Percentiles rank a stretch among this genome's conserved stretches.
phyloP scores from a whole-genome alignment of 345 rosid genomes.

The Euclidium syriacum region DNA sequence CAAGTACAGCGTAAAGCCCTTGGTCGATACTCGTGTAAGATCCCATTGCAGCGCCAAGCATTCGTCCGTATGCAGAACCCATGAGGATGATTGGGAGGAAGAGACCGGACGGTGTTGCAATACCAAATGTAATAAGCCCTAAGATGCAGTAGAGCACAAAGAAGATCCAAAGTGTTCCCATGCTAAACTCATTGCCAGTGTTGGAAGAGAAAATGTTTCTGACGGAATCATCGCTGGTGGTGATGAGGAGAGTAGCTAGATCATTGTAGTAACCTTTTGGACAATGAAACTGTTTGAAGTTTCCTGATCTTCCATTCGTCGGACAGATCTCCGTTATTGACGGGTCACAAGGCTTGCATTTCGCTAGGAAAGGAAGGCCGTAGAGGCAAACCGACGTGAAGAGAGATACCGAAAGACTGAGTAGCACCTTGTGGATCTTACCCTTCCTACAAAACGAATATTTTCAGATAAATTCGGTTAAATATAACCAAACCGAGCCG shows the following conservation, averaged over 20 bases:
- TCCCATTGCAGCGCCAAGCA: constrained; percentile 70
- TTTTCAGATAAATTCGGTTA: too few relatives aligned
- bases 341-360: constrained; percentile 69
- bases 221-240: constrained; percentile 91
- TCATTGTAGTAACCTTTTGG: constrained; percentile 86
- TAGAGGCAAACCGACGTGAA: constrained; percentile 79
- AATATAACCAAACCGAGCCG: too few relatives aligned
- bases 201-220: constrained; percentile 78
- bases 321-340: constrained; percentile 48
- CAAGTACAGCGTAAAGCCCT: constrained; percentile 91
- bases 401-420: constrained; percentile 59
- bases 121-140: constrained; percentile 82
- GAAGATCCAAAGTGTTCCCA: constrained; percentile 57
- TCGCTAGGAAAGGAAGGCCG: constrained; percentile 72
- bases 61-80: constrained; percentile 85
- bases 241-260: constrained; percentile 82
- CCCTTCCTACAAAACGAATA: constrained; percentile 87
- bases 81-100: constrained; percentile 89
- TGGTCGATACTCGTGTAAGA: constrained; percentile 74
- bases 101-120: constrained; percentile 94
- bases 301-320: constrained; percentile 58
- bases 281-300: constrained; percentile 89
- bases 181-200: constrained; percentile 54
- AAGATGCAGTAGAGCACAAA: constrained; percentile 64
- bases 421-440: constrained; percentile 67